Conservation (phyloP, 2,329 filamentous ascomycete species). For the Ilyonectria sp. region DNA sequence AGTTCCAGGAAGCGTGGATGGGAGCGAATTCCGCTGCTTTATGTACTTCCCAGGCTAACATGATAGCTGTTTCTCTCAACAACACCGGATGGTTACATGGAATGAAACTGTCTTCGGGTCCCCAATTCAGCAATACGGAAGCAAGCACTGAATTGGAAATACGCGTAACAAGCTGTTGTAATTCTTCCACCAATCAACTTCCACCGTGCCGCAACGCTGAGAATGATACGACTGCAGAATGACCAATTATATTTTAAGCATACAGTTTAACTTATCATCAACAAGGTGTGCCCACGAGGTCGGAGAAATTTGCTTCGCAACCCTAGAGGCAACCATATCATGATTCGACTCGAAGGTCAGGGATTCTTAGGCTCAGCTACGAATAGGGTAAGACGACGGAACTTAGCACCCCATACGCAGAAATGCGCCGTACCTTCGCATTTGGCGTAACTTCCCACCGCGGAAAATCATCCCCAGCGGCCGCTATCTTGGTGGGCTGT, state of each 20-base stretch:
- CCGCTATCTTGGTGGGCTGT: not conserved
- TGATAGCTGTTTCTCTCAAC: not conserved
- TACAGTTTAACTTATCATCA: not conserved
- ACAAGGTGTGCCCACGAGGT: constrained; percentile 1
- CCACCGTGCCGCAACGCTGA: not conserved
- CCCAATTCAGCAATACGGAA: constrained; percentile 16
- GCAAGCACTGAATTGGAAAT: constrained; percentile 8
- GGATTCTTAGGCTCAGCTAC: not conserved
- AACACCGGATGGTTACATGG: not conserved
- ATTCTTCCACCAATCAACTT: constrained; percentile 20
- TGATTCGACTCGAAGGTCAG: not conserved
- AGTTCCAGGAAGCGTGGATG: not conserved
- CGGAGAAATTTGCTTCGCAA: constrained; percentile 3
- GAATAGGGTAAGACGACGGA: constrained; percentile 4
- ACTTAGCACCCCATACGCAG: not conserved
- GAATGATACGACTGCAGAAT: not conserved
- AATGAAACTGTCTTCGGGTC: not conserved
- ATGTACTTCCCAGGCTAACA: not conserved
- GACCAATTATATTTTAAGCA: not conserved
- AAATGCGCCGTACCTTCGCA: not conserved
- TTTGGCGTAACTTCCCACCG: not conserved
- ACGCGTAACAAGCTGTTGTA: not conserved
- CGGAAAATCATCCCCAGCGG: not conserved
- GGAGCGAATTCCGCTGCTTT: not conserved
- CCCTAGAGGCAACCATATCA: not conserved